Conservation (phyloP, 257 asterid genomes). For the Eustoma russellianum region DNA sequence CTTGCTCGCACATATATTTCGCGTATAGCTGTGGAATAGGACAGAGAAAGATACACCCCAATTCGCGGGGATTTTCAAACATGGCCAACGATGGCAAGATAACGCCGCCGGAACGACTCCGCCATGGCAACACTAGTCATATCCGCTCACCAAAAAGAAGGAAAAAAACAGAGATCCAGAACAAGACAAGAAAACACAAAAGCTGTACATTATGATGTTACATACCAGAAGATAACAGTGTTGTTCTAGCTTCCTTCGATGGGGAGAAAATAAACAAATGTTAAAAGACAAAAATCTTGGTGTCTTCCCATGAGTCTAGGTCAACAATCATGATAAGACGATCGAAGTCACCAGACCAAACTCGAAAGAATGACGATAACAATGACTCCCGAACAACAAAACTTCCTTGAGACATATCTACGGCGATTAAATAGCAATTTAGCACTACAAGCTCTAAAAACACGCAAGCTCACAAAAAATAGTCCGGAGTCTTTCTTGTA, state of each 20-base stretch:
- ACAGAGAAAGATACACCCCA: no score
- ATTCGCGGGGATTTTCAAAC: no score
- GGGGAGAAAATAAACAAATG: conserved; percentile 18
- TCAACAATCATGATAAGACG: conserved; percentile 32
- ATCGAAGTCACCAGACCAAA: conserved; percentile 39
- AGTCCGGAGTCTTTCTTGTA: conserved; percentile 91
- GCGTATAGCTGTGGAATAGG: not conserved
- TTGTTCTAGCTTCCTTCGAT: conserved; percentile 37
- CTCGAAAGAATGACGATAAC: conserved; percentile 31
- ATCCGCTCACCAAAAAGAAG: conserved; percentile 3
- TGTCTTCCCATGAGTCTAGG: conserved; percentile 27
- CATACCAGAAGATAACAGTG: conserved; percentile 35
- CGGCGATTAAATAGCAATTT: conserved; percentile 29
- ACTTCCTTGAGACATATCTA: conserved; percentile 53
- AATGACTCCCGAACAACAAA: conserved; percentile 51
- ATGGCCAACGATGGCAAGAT: not conserved
- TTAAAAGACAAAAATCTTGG: conserved; percentile 48
- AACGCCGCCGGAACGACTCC: not conserved
- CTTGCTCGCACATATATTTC: not conserved
- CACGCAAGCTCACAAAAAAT: conserved; percentile 56
- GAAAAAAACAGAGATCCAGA: no score
- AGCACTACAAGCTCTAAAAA: conserved; percentile 19
- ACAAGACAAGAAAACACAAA: no score
- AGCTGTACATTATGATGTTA: conserved; percentile 15
- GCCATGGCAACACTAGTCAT: no score